Percentiles rank a stretch among this genome's conserved stretches.
Conservation (phyloP, 768 basidiomycete genomes). For the Kondoa malvinella region DNA sequence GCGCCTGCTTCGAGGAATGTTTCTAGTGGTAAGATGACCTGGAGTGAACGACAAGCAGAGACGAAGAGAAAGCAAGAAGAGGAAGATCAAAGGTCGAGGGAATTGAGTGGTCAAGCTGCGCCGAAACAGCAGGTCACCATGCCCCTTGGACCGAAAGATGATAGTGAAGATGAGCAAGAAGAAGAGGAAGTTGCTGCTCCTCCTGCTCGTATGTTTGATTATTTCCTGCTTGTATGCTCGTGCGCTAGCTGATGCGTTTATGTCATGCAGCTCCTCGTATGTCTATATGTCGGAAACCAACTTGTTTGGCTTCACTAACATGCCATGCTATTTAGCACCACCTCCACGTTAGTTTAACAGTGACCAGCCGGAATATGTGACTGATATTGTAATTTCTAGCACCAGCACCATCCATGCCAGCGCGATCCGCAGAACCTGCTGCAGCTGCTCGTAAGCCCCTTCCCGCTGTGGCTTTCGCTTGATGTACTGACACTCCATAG, state of each 20-base stretch:
- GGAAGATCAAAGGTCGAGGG: slow-evolving; percentile 45
- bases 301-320: background rate
- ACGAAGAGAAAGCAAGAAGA: slow-evolving; percentile 72
- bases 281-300: too few relatives aligned
- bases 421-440: background rate
- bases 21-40: slow-evolving; percentile 64
- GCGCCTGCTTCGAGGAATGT: slow-evolving; percentile 1
- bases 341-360: slow-evolving; percentile 24
- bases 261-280: background rate
- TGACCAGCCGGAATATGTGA: background rate
- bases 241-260: background rate
- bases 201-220: slow-evolving; percentile 30
- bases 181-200: slow-evolving; percentile 30
- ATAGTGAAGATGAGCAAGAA: slow-evolving; percentile 21
- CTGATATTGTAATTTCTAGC: background rate
- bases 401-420: background rate
- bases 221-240: background rate
- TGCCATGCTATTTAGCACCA: slow-evolving; percentile 23
- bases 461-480: background rate
- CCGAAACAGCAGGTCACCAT: slow-evolving; percentile 29
- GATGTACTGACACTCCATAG: background rate
- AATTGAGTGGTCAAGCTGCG: slow-evolving; percentile 28
- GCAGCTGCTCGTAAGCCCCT: background rate
- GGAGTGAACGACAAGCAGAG: slow-evolving; percentile 82
- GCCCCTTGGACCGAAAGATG: slow-evolving; percentile 32